A percentile compares a stretch with the other conserved stretches of the same genome.
Conservation (phyloP, 139 green algal species). For the Chlorella sp. region DNA sequence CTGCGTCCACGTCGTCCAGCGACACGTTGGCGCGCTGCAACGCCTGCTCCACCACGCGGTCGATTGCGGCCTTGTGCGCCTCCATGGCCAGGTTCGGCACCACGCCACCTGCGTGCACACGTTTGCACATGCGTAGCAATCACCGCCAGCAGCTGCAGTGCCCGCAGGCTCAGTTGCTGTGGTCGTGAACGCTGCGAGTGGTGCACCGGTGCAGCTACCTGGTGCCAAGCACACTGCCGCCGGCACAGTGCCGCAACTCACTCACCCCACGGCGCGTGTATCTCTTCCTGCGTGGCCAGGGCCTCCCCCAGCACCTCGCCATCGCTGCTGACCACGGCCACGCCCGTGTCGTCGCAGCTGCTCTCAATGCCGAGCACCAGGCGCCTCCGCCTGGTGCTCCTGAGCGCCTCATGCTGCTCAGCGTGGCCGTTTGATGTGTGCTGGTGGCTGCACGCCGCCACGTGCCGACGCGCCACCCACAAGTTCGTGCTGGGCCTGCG, state of each 20-base stretch:
- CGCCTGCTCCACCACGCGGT: constrained; percentile 68
- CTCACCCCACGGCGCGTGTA: constrained; percentile 82
- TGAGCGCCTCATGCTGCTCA: too few relatives aligned
- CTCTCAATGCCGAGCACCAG: constrained; percentile 92
- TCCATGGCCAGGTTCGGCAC: constrained; percentile 86
- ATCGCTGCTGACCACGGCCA: constrained; percentile 71
- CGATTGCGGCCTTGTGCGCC: constrained; percentile 88
- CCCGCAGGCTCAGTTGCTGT: background rate
- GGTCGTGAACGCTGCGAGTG: too few relatives aligned
- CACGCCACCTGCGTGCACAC: constrained; percentile 65
- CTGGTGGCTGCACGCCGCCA: background rate
- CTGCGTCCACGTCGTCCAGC: constrained; percentile 56
- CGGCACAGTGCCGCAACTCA: background rate
- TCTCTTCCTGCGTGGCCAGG: constrained; percentile 74
- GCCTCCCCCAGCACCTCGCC: constrained; percentile 75
- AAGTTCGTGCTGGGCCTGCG: background rate
- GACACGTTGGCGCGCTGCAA: constrained; percentile 50
- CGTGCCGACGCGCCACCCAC: background rate
- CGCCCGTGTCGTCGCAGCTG: constrained; percentile 94
- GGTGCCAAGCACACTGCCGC: background rate
- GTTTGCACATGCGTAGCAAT: background rate
- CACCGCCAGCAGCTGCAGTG: background rate
- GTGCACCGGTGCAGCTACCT: too few relatives aligned
- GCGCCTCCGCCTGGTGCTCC: too few relatives aligned
- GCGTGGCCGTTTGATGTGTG: background rate